Conservation (phyloP, 257 asterid species). For the Nicotiana benthamiana region DNA sequence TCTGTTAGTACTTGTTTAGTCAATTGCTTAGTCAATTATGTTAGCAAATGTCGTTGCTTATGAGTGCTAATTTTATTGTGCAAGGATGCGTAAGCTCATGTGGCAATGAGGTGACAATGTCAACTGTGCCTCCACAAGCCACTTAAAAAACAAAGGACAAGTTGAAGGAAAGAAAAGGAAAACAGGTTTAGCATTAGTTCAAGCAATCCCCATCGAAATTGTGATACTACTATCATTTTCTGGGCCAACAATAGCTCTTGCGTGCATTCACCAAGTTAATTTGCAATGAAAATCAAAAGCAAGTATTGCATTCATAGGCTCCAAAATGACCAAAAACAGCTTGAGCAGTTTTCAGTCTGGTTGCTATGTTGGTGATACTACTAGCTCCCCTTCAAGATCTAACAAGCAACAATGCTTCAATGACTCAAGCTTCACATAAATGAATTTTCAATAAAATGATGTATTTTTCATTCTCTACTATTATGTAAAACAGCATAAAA, state of each 20-base stretch:
- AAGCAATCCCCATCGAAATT: not conserved
- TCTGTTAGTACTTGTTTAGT: no score
- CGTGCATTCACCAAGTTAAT: not conserved
- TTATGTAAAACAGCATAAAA: no score
- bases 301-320: not conserved
- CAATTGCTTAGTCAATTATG: not conserved
- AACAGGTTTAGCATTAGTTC: not conserved
- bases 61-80: not conserved
- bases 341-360: no score
- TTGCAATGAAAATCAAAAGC: not conserved
- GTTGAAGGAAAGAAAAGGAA: not conserved
- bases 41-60: not conserved
- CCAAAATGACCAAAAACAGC: not conserved
- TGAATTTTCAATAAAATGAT: no score
- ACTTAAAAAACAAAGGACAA: not conserved
- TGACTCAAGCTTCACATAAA: no score
- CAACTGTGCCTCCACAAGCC: not conserved
- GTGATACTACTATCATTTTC: not conserved
- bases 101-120: not conserved
- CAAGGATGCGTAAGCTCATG: not conserved
- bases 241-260: not conserved
- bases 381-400: no score
- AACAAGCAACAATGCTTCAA: no score
- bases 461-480: no score
- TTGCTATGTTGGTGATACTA: no score